Evolutionary conservation across 73 alveolate species (phyloP), one percentile per base, ranked within the genome.

Genomic region (Paramecium sexaurelia): DNA sequence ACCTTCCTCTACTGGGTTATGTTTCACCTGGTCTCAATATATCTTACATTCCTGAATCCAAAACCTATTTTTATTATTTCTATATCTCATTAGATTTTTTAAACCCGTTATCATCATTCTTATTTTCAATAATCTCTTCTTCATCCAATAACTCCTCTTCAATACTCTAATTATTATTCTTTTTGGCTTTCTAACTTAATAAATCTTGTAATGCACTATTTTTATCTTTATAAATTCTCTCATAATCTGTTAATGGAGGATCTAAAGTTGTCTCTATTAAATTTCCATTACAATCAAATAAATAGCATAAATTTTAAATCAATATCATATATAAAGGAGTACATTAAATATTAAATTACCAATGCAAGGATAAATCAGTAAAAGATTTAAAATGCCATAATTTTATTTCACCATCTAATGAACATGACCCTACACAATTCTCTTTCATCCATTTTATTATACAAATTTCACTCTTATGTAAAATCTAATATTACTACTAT

Each of bases 21-120:
- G 73, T 78, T 78, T 78, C 90, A 6, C 90, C 90, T n/a, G 90
- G 45, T 45, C 90, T 78, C 19, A 78, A 9, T 9, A 78, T 6
- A 78, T 78, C 90, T 43, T 78, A 43, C 68, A 73, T 73, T 2
- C 36, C 57, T 15, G 39, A 61, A 29, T 73, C 61, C 4, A 20
- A 3, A 13, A 15, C 57, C 20, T 66, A 29, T n/a, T 36, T 36
- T 73, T 73, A 20, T 36, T 15, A 1, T 36, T 73, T 33, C 24
- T 27, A 17, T 6, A 7, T 73, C 35, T 27, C 87, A 27, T 73
- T 36, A 11, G 9, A 36, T 3, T 17, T n/a, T 13, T 15, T 39
- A 1, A 11, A 45, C 3, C 26, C 57, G 3, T 73, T 39, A 6
- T 5, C 10, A 5, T 22, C 45, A 66, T 66, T 24, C 4, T 24